Percentiles rank a stretch among this genome's conserved stretches.
phyloP scores from a whole-genome alignment of 345 rosid species.

The Linum trigynum region DNA sequence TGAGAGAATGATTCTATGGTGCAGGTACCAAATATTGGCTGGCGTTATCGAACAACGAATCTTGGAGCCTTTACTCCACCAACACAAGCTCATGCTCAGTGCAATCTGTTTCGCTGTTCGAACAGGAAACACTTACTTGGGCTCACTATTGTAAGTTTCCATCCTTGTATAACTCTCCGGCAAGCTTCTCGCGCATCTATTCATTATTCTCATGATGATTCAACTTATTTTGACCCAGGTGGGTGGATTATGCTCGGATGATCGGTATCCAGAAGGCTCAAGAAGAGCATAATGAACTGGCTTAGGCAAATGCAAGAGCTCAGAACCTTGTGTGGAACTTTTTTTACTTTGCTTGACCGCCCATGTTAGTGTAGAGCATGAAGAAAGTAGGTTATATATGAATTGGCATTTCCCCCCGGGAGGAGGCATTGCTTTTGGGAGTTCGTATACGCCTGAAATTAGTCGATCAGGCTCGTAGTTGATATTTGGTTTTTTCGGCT shows the following conservation, averaged over 20 bases:
- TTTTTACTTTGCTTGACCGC: background rate
- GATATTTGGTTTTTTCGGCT: background rate
- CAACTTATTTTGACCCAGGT: conserved; percentile 36
- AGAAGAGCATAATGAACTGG: conserved; percentile 30
- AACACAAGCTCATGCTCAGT: conserved; percentile 74
- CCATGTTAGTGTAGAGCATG: background rate
- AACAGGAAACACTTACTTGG: conserved; percentile 96
- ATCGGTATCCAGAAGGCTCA: conserved; percentile 85
- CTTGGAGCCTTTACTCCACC: conserved; percentile 84
- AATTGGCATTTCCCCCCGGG: background rate
- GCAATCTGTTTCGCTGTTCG: conserved; percentile 86
- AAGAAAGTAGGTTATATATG: background rate
- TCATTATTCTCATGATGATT: background rate
- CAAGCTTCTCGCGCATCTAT: background rate
- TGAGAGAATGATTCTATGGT: no score
- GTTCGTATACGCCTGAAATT: background rate
- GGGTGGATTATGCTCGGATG: conserved; percentile 96
- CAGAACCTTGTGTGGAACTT: background rate
- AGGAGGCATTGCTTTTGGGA: background rate
- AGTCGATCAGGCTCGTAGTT: background rate
- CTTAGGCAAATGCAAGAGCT: conserved; percentile 9
- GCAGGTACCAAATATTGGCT: conserved; percentile 93
- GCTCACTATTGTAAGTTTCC: conserved; percentile 78
- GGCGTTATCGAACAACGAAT: conserved; percentile 93
- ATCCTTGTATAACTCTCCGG: background rate